Conservation (phyloP, 306 rosid species). For the Datisca glomerata region DNA sequence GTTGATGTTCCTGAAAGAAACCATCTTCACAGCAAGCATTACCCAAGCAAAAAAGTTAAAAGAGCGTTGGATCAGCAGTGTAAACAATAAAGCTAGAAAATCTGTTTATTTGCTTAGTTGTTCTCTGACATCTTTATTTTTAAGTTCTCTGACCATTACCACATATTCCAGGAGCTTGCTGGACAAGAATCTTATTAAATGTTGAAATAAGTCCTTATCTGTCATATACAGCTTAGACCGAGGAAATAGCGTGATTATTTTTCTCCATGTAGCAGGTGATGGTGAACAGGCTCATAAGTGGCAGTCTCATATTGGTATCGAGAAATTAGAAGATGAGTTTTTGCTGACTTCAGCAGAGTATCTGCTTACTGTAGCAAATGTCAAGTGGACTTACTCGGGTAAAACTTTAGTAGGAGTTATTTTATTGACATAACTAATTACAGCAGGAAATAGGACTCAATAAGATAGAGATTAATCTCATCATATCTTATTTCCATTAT, state of each 20-base stretch:
- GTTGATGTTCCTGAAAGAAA: slow-evolving; percentile 52
- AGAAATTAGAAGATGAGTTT: slow-evolving; percentile 73
- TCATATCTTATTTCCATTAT: no score
- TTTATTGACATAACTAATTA: no score
- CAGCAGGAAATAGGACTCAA: no score
- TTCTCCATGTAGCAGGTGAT: slow-evolving; percentile 22
- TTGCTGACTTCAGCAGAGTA: slow-evolving; percentile 79
- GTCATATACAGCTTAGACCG: slow-evolving; percentile 10
- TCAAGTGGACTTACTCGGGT: slow-evolving; percentile 66
- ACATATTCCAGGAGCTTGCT: neutral
- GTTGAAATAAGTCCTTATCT: no score
- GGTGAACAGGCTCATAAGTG: slow-evolving; percentile 36
- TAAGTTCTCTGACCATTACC: neutral
- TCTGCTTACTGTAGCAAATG: slow-evolving; percentile 57
- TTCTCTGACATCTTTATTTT: slow-evolving; percentile 8
- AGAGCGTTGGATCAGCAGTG: slow-evolving; percentile 42
- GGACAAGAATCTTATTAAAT: neutral
- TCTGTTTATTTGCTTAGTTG: slow-evolving; percentile 8
- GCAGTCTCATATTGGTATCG: slow-evolving; percentile 43
- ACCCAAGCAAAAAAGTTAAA: slow-evolving; percentile 71
- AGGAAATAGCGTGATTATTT: slow-evolving; percentile 7
- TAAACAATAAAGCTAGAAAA: slow-evolving; percentile 26
- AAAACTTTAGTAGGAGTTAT: no score
- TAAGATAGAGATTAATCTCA: no score
- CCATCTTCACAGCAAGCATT: slow-evolving; percentile 32